These are phyloP conservation scores for Neurospora terricola DNA, from an alignment of 495 filamentous ascomycete species.

Conservation along the genomic window DNA sequence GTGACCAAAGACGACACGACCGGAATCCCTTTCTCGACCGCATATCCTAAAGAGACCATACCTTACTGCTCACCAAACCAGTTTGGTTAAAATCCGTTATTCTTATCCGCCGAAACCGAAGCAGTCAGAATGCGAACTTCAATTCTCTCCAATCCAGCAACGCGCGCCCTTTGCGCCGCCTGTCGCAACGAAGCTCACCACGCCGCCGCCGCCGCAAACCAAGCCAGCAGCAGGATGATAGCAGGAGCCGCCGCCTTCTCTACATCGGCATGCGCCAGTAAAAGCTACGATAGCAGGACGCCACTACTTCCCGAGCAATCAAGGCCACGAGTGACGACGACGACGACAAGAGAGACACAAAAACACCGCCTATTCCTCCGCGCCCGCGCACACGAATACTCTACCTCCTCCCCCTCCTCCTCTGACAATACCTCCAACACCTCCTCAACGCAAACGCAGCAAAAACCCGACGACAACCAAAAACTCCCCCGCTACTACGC, in stretches of 20 bases:
- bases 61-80: neutral
- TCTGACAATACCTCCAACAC: conserved; percentile 10
- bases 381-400: neutral
- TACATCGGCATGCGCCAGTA: neutral
- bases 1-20: neutral
- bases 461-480: too few species aligned
- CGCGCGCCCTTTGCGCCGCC: conserved; percentile 10
- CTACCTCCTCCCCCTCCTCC: conserved; percentile 1
- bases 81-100: neutral
- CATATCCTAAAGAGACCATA: neutral
- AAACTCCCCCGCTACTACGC: conserved; percentile 70
- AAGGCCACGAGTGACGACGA: neutral
- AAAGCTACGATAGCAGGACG: neutral
- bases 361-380: conserved; percentile 2
- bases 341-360: neutral
- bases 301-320: neutral
- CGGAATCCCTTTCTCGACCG: neutral
- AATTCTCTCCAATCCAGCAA: conserved; percentile 8
- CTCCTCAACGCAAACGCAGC: too few species aligned
- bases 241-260: neutral
- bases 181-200: conserved; percentile 11
- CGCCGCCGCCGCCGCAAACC: too few species aligned
- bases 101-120: neutral
- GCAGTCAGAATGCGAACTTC: conserved; percentile 11
- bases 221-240: neutral